Evolutionary conservation across 768 basidiomycete species (phyloP).

Genomic region (Lentinus tigrinus): DNA sequence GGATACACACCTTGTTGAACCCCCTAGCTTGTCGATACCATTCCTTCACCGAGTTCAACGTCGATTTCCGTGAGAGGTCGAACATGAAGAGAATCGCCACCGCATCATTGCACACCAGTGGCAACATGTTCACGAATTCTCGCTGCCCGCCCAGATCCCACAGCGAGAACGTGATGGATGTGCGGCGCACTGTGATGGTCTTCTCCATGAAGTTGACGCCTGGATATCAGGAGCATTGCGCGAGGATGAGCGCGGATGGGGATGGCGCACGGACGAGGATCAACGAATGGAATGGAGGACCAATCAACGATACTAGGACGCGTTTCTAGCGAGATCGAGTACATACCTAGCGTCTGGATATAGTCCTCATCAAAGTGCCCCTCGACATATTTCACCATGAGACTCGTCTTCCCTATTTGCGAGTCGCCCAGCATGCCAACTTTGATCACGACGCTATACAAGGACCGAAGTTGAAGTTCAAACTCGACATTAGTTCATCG

Average conservation of each 20-base stretch:
- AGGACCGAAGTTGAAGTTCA: background rate
- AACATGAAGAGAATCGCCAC: constrained; percentile 99
- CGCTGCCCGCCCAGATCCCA: constrained; percentile 98
- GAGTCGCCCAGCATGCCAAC: constrained; percentile 99
- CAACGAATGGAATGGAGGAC: background rate
- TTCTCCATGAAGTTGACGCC: constrained; percentile 99
- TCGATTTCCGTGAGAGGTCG: constrained; percentile 95
- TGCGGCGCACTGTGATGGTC: constrained; percentile 96
- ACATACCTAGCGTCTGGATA: constrained; percentile 95
- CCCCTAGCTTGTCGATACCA: constrained; percentile 99
- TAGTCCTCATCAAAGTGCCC: constrained; percentile 99
- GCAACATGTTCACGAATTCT: constrained; percentile 99
- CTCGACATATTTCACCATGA: constrained; percentile 99
- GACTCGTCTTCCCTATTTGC: constrained; percentile 97
- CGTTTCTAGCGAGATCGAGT: background rate
- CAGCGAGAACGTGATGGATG: constrained; percentile 99
- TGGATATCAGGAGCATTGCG: constrained; percentile 15
- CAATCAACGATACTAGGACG: background rate
- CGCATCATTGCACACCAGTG: constrained; percentile 98
- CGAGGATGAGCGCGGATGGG: background rate
- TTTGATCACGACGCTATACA: constrained; percentile 85
- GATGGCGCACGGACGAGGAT: background rate
- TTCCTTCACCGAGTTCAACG: constrained; percentile 97
- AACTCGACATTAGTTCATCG: background rate
- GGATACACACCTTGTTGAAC: constrained; percentile 85